Percentiles rank a stretch among this genome's conserved stretches.
Evolutionary conservation across 257 asterid species (phyloP).

Genomic region (Salvia hispanica): DNA sequence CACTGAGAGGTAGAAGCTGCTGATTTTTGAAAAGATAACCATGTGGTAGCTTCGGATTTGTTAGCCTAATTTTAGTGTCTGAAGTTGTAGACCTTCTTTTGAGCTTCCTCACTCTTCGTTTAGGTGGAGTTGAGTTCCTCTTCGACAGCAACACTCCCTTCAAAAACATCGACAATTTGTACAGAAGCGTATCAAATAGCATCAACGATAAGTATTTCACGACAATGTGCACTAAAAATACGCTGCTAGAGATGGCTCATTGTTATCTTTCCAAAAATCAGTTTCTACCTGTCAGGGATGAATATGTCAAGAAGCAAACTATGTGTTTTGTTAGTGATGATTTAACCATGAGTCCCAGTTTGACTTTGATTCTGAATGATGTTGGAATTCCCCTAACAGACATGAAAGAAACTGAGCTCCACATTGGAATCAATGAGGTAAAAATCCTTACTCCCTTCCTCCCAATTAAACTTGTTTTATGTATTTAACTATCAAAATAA

Average conservation of each 20-base stretch:
- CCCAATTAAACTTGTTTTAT: too few species aligned
- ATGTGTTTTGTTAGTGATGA: too few species aligned
- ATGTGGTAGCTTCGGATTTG: slow-evolving; percentile 17
- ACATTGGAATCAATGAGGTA: too few species aligned
- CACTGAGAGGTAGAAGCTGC: not conserved
- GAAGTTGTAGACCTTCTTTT: slow-evolving; percentile 12
- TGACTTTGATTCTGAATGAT: too few species aligned
- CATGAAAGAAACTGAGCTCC: too few species aligned
- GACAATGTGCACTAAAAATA: not conserved
- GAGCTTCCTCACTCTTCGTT: slow-evolving; percentile 31
- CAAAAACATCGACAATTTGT: slow-evolving; percentile 29
- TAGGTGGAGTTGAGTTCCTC: slow-evolving; percentile 27
- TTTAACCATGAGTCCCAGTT: too few species aligned
- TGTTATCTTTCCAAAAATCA: not conserved
- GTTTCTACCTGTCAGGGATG: not conserved
- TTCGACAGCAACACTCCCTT: not conserved
- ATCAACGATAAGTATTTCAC: not conserved
- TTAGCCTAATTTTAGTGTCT: not conserved
- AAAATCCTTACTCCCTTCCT: too few species aligned
- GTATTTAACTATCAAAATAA: too few species aligned
- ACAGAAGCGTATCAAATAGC: not conserved
- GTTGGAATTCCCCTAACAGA: not conserved
- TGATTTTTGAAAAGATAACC: not conserved
- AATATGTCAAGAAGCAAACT: too few species aligned
- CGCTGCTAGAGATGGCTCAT: slow-evolving; percentile 25